phyloP scores from a whole-genome alignment of 164 flowering plant genomes.

The Macadamia tetraphylla region DNA sequence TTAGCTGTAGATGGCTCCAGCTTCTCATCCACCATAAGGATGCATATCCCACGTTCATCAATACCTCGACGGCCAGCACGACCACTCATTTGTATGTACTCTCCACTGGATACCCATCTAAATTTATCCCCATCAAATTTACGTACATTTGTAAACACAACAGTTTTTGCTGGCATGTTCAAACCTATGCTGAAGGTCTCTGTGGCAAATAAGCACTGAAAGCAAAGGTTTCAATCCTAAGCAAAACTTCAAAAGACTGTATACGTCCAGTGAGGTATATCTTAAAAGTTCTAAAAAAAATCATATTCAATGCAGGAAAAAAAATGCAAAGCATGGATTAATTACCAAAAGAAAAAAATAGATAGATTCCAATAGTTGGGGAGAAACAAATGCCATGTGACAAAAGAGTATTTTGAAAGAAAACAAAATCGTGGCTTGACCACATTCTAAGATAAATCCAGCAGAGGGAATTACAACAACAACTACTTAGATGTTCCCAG shows the following conservation, averaged over 20 bases:
- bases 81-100: conserved; percentile 99
- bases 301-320: no score
- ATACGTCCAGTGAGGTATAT: no score
- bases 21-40: conserved; percentile 98
- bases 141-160: conserved; percentile 94
- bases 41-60: conserved; percentile 94
- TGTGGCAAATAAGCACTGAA: conserved; percentile 97
- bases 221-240: conserved; percentile 10
- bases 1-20: conserved; percentile 97
- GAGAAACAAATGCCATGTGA: no score
- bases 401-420: no score
- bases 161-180: conserved; percentile 99
- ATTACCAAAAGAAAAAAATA: no score
- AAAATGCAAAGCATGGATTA: no score
- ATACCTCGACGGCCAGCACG: conserved; percentile 99
- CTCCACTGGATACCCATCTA: conserved; percentile 99
- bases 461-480: no score
- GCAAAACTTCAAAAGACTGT: not conserved
- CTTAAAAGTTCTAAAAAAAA: no score
- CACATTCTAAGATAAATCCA: no score
- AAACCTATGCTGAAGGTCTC: conserved; percentile 99
- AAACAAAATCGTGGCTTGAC: no score
- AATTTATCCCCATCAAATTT: conserved; percentile 99
- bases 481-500: no score
- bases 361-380: no score